Evolutionary conservation across 2,329 filamentous ascomycete species (phyloP).

Genomic region (Phialocephala subalpina): DNA sequence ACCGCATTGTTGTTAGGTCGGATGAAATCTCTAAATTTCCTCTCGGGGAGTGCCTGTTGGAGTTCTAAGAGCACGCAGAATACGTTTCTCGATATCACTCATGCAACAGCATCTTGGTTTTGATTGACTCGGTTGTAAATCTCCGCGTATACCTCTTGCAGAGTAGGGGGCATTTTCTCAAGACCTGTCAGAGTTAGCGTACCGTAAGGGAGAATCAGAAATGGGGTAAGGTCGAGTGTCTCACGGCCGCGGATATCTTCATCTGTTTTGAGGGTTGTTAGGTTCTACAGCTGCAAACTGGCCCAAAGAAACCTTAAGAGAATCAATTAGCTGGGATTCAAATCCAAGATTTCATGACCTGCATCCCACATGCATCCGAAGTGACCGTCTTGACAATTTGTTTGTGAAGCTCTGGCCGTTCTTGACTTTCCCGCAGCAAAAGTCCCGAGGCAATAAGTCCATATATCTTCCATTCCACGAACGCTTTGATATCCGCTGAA

Average conservation of each 20-base stretch:
- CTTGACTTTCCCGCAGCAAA: neutral
- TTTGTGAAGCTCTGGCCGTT: slow-evolving; percentile 8
- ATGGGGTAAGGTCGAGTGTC: neutral
- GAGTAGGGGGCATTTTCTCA: slow-evolving; percentile 22
- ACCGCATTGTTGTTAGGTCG: slow-evolving; percentile 2
- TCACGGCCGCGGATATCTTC: slow-evolving; percentile 17
- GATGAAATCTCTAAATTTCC: slow-evolving; percentile 23
- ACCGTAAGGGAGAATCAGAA: neutral
- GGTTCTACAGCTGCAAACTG: slow-evolving; percentile 26
- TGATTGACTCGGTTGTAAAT: slow-evolving; percentile 4
- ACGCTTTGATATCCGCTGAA: slow-evolving; percentile 18
- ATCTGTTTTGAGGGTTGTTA: slow-evolving; percentile 22
- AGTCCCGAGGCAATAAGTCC: neutral
- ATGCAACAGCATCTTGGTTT: neutral
- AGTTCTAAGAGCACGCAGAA: slow-evolving; percentile 14
- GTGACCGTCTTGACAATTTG: slow-evolving; percentile 18
- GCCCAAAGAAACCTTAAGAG: slow-evolving; percentile 29
- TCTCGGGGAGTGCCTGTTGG: neutral
- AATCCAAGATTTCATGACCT: neutral
- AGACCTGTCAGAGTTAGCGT: neutral
- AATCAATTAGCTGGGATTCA: neutral
- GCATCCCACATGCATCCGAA: slow-evolving; percentile 20
- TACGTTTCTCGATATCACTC: neutral
- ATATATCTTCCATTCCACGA: slow-evolving; percentile 16
- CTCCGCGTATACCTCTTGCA: slow-evolving; percentile 13